Conservation (phyloP, 2,329 filamentous ascomycete species). For the Geosmithia putterillii region DNA sequence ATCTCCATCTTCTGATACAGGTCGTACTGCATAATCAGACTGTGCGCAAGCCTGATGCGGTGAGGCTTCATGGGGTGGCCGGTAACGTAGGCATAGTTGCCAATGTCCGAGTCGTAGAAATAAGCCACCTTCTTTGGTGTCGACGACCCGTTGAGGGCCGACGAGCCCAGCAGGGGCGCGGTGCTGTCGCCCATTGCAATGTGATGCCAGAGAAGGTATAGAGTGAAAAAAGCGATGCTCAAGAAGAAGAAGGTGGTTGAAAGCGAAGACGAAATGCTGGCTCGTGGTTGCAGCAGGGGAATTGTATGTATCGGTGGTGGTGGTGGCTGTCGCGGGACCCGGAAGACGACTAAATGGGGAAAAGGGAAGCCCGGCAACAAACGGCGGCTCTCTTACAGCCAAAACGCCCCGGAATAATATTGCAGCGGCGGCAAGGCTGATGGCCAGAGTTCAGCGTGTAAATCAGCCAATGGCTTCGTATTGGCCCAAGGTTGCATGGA, state of each 20-base stretch:
- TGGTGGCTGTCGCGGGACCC: neutral
- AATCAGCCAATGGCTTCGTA: neutral
- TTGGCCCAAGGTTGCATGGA: neutral
- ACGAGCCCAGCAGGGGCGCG: conserved; percentile 27
- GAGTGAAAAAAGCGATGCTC: neutral
- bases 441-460: neutral
- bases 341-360: conserved; percentile 1
- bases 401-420: conserved; percentile 16
- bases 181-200: conserved; percentile 21
- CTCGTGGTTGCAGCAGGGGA: no score
- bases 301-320: no score
- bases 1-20: conserved; percentile 96
- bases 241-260: neutral
- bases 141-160: conserved; percentile 32
- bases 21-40: conserved; percentile 90
- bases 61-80: conserved; percentile 99
- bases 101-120: conserved; percentile 97
- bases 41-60: conserved; percentile 87
- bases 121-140: conserved; percentile 76
- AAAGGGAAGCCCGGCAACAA: neutral
- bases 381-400: conserved; percentile 3
- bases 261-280: no score
- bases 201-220: conserved; percentile 2
- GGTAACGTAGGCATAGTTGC: conserved; percentile 94
- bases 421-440: conserved; percentile 11